A percentile compares a stretch with the other conserved stretches of the same genome.
Evolutionary conservation across 345 rosid genomes (phyloP).

Genomic region (Gossypium australe): DNA sequence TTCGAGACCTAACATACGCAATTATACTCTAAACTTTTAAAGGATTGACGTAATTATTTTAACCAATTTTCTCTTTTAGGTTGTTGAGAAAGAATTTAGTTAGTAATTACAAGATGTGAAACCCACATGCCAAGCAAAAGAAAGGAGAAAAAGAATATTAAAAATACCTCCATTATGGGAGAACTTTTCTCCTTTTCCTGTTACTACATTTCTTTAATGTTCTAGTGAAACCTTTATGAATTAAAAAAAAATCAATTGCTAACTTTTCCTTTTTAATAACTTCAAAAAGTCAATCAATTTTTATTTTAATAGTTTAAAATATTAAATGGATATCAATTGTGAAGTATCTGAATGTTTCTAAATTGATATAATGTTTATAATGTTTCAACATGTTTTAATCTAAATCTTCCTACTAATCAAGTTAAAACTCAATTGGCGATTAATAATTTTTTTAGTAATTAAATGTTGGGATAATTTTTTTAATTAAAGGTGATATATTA

Average conservation of each 20-base stretch:
- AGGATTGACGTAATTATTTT: no score
- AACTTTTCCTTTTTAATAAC: neutral
- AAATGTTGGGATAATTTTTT: neutral
- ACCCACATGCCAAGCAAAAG: neutral
- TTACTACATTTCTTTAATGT: neutral
- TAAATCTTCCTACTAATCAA: fast-evolving
- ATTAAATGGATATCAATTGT: no score
- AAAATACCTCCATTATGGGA: neutral
- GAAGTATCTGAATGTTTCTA: neutral
- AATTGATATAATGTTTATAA: neutral
- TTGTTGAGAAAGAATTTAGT: neutral
- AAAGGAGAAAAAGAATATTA: neutral
- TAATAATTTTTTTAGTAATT: no score
- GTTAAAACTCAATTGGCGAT: no score
- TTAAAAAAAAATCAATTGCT: neutral
- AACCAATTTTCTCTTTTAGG: no score
- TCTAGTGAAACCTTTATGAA: neutral
- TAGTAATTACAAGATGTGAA: neutral
- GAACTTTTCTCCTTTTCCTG: neutral
- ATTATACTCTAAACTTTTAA: no score
- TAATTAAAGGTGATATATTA: neutral
- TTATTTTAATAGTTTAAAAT: neutral
- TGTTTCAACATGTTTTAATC: fast-evolving
- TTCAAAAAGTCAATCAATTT: neutral
- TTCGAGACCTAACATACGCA: no score